Evolutionary conservation across 1,284 basidiomycete genomes (phyloP).

Genomic region (Austroboletus rostrupii): DNA sequence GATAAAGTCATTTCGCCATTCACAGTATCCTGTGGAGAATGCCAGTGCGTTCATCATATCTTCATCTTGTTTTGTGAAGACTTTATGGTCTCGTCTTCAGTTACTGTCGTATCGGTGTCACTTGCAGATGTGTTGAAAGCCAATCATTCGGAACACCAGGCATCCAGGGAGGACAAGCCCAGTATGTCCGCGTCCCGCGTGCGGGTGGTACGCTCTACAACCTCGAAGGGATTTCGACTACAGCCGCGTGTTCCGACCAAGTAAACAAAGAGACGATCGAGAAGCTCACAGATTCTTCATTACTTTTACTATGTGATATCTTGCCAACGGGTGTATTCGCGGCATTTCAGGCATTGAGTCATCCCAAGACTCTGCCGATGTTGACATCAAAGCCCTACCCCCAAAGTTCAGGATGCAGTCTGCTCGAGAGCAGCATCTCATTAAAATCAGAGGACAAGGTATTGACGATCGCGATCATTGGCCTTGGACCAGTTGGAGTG

Average conservation of each 20-base stretch:
- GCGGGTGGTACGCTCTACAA: constrained; percentile 79
- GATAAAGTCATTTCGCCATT: constrained; percentile 88
- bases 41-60: constrained; percentile 54
- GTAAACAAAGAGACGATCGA: constrained; percentile 36
- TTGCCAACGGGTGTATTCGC: constrained; percentile 78
- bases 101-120: constrained; percentile 73
- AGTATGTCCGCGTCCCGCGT: constrained; percentile 78
- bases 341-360: constrained; percentile 65
- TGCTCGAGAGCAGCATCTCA: constrained; percentile 21
- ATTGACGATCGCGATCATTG: constrained; percentile 62
- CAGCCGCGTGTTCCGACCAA: constrained; percentile 28
- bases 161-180: constrained; percentile 83
- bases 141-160: constrained; percentile 68
- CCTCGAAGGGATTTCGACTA: constrained; percentile 45
- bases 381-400: constrained; percentile 59
- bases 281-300: constrained; percentile 52
- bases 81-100: constrained; percentile 32
- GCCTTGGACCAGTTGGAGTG: constrained; percentile 74
- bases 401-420: constrained; percentile 29
- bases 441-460: constrained; percentile 43
- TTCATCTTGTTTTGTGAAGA: background rate
- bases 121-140: constrained; percentile 68
- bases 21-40: constrained; percentile 79
- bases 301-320: constrained; percentile 78
- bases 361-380: constrained; percentile 62